A percentile compares a stretch with the other conserved stretches of the same genome.
Conservation (phyloP, 1,284 basidiomycete genomes). For the Tylopilus sp. region DNA sequence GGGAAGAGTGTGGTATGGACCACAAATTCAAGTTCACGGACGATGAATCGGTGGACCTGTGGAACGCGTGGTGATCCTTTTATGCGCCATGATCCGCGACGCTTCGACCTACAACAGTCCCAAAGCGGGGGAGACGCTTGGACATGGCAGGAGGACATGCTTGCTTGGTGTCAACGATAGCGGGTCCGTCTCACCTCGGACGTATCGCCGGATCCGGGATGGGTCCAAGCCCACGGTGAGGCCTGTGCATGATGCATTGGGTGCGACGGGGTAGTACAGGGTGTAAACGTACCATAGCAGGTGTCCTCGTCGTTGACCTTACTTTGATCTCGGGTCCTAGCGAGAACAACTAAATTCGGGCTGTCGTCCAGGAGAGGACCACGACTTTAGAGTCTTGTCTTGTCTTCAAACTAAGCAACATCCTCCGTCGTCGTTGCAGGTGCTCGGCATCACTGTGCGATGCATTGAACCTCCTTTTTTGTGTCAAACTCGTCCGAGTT, state of each 20-base stretch:
- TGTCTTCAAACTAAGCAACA: no score
- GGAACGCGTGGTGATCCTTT: constrained; percentile 19
- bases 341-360: neutral
- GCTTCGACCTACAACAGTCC: constrained; percentile 18
- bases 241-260: constrained; percentile 3
- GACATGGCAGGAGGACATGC: constrained; percentile 17
- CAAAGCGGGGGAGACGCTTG: constrained; percentile 36
- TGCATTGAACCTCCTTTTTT: no score
- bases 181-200: constrained; percentile 20
- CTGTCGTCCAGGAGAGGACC: no score
- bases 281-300: constrained; percentile 14
- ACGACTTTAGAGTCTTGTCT: no score
- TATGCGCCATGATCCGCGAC: constrained; percentile 19
- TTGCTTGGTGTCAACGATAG: constrained; percentile 24
- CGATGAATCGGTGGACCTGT: constrained; percentile 17
- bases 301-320: constrained; percentile 23
- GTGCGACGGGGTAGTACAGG: neutral
- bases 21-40: constrained; percentile 1
- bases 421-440: no score
- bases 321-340: constrained; percentile 30
- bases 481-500: no score
- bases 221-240: constrained; percentile 10
- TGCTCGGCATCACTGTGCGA: no score
- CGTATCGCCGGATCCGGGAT: constrained; percentile 14
- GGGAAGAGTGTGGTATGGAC: neutral